These are phyloP conservation scores for Plasmodium ovale DNA, from an alignment of 169 alveolate species.

Conservation along the genomic window DNA sequence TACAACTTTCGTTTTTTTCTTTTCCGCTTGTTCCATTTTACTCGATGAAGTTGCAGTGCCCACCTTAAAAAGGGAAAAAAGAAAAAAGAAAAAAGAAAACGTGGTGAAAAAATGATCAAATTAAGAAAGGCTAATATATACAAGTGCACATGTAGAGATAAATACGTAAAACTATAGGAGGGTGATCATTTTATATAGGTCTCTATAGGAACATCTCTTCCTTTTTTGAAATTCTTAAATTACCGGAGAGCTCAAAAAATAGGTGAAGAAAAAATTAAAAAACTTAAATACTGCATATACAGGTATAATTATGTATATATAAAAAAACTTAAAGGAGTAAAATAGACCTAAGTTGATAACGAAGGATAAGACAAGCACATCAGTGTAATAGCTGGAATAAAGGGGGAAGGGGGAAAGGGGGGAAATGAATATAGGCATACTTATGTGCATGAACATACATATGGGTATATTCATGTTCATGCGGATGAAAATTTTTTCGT, in stretches of 20 bases:
- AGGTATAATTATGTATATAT: slow-evolving; percentile 62
- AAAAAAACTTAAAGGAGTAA: slow-evolving; percentile 70
- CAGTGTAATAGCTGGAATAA: slow-evolving; percentile 55
- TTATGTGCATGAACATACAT: background rate
- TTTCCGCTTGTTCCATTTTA: slow-evolving; percentile 44
- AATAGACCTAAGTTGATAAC: slow-evolving; percentile 54
- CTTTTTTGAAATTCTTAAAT: background rate
- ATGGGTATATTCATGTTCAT: background rate
- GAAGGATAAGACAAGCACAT: slow-evolving; percentile 61
- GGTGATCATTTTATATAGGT: background rate
- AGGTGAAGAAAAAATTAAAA: slow-evolving; percentile 46
- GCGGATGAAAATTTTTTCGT: background rate
- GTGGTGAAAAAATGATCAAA: background rate
- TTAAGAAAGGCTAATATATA: background rate
- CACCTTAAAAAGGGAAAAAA: slow-evolving; percentile 14
- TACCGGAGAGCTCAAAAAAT: slow-evolving; percentile 71
- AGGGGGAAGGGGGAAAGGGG: background rate
- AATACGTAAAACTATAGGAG: background rate
- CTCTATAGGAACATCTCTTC: background rate
- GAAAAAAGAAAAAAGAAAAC: background rate
- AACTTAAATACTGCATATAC: slow-evolving; percentile 46
- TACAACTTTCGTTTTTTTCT: slow-evolving; percentile 50
- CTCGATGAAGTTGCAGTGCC: slow-evolving; percentile 6
- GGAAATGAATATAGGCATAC: background rate
- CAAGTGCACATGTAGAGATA: background rate